Evolutionary conservation across 139 green algal genomes (phyloP), one percentile per base, ranked within the genome.

Genomic region (Chlorokybus atmophyticus): DNA sequence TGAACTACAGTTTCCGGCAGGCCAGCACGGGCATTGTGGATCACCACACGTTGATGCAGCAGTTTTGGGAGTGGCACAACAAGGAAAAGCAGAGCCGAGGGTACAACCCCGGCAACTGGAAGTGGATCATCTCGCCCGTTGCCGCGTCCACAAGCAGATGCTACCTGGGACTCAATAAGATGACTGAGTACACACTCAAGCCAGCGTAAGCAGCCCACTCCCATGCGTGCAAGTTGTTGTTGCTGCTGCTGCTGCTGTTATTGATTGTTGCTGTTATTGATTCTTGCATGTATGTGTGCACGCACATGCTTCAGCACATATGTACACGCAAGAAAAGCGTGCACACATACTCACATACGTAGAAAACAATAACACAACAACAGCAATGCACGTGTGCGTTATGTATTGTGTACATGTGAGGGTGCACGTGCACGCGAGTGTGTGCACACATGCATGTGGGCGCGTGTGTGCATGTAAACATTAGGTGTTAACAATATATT

Each of bases 101-200:
- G n/a, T 79, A 75, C 48, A 49, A 3, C 24, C 66, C 71, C 19
- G 66, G 66, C 29, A 79, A 79, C 60, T 79, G 71, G 66, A 79
- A 79, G 57, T 79, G 71, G 71, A 67, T 75, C 47, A 70, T 79
- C 29, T 47, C 67, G 26, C 66, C 71, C 26, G 50, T 75, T 2
- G 59, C 59, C n/a, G 29, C 71, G 21, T 57, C 42, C 32, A 74
- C 71, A 3, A 59, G 14, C 10, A 41, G 26, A 4, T 70, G 64
- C 57, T 79, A 79, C 64, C 51, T 79, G 32, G 49, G 50, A 24
- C 62, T 79, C 31, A 68, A 70, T 48, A 73, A 73, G 23, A 75
- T 75, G 71, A 79, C 52, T 26, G 71, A 79, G 51, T 79, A 74
- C 62, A 79, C 71, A 17, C 30, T 79, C n/a, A 73, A 75, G 41